Evolutionary conservation across 306 rosid species (phyloP), one percentile per base, ranked within the genome.

Genomic region (Hippophae tibetana): DNA sequence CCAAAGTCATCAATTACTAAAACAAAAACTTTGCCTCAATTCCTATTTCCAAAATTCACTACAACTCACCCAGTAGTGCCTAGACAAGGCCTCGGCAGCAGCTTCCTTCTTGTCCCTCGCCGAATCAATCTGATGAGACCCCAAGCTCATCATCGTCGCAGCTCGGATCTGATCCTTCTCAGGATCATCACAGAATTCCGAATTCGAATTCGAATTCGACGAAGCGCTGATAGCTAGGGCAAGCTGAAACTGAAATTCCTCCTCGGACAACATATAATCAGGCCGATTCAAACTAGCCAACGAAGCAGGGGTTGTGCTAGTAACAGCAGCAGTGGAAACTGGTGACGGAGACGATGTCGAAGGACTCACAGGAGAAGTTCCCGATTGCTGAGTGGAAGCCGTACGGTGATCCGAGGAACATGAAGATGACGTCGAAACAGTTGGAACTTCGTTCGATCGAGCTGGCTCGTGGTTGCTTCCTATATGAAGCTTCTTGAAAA

Each of bases 161-260:
- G 99, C 70, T 45, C 86, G 93, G 89, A 92, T 85, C 87, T 92
- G 96, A 80, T 88, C 95, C 71, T 82, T 85, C 80, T 92, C 99
- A 10, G 95, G 90, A 88, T 78, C 96, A 9, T 77, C 95, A 13
- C 80, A 76, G 44, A 60, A 69, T 31, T 88, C 95, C 12, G 96
- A 92, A 81, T 92, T 92, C 47, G 99, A 92, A 54, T 18, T 18
- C 23, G 38, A 31, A 31, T 31, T 31, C 38, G 38, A 31, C 38
- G 38, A 31, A 31, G 96, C 99, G 62, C 99, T 92, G 66, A 92
- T 92, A 40, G 99, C 99, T 58, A 92, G 83, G 78, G 99, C 96
- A 26, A 92, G 85, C 85, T 92, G 99, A 43, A 87, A 74, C 90
- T 92, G 99, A 75, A 80, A 92, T 73, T 92, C 96, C 83, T 92